Conservation (phyloP, 2,329 filamentous ascomycete genomes). For the Colletotrichum limetticola region DNA sequence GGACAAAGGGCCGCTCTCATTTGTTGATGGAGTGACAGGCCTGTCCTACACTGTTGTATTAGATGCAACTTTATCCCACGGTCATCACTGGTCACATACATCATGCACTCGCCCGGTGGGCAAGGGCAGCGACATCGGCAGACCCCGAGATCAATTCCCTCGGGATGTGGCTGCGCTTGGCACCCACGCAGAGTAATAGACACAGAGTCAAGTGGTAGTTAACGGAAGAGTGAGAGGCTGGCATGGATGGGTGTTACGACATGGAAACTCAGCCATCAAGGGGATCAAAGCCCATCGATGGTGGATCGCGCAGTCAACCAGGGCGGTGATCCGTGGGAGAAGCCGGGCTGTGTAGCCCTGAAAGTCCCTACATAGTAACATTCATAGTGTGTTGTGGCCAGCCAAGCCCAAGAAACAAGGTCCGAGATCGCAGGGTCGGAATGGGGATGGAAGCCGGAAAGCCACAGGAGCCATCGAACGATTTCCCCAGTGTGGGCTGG, state of each 20-base stretch:
- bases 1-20: slow-evolving; percentile 12
- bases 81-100: background rate
- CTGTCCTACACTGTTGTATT: background rate
- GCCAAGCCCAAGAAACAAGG: background rate
- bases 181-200: background rate
- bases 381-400: background rate
- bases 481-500: slow-evolving; percentile 17
- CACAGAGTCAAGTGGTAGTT: too few relatives aligned
- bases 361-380: too few relatives aligned
- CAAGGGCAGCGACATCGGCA: slow-evolving; percentile 28
- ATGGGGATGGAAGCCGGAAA: background rate
- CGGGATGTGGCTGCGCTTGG: slow-evolving; percentile 19
- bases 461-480: slow-evolving; percentile 25
- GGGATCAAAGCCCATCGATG: background rate
- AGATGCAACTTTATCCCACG: background rate
- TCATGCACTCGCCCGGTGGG: background rate
- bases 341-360: slow-evolving; percentile 21
- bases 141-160: slow-evolving; percentile 10
- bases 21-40: slow-evolving; percentile 4
- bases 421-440: slow-evolving; percentile 29
- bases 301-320: slow-evolving; percentile 19
- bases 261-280: slow-evolving; percentile 7
- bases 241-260: slow-evolving; percentile 9
- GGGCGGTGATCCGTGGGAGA: slow-evolving; percentile 24
- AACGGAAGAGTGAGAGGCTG: background rate